A percentile compares a stretch with the other conserved stretches of the same genome.
Evolutionary conservation across 768 basidiomycete genomes (phyloP).

Genomic region (Mycena filopes): DNA sequence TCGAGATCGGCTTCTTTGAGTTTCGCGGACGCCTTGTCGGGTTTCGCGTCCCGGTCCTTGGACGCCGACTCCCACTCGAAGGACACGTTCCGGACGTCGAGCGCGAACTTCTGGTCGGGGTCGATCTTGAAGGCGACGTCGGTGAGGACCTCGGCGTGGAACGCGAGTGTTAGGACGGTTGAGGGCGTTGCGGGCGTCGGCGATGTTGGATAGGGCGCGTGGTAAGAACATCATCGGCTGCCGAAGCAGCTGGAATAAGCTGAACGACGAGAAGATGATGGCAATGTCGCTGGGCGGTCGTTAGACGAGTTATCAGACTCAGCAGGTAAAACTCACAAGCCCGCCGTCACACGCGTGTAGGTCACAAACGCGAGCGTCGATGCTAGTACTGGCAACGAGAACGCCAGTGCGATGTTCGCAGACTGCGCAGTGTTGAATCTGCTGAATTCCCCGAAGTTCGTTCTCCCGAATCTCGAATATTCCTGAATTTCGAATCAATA

Average conservation of each 20-base stretch:
- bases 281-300: slow-evolving; percentile 56
- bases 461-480: slow-evolving; percentile 62
- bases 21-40: slow-evolving; percentile 26
- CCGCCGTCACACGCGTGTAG: slow-evolving; percentile 64
- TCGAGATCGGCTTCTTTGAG: slow-evolving; percentile 32
- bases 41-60: slow-evolving; percentile 6
- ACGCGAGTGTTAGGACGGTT: slow-evolving; percentile 59
- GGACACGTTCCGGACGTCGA: slow-evolving; percentile 62
- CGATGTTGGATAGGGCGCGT: slow-evolving; percentile 67
- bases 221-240: slow-evolving; percentile 78
- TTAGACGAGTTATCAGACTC: too few relatives aligned
- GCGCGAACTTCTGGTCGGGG: slow-evolving; percentile 54
- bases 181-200: slow-evolving; percentile 74
- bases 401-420: slow-evolving; percentile 66
- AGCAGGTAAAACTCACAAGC: slow-evolving; percentile 43
- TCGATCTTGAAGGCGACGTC: slow-evolving; percentile 57
- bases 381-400: slow-evolving; percentile 70
- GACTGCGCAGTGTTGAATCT: slow-evolving; percentile 71
- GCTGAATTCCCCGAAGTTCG: slow-evolving; percentile 66
- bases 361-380: slow-evolving; percentile 75
- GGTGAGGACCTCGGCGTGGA: slow-evolving; percentile 63
- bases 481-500: too few relatives aligned
- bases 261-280: slow-evolving; percentile 73
- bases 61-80: slow-evolving; percentile 70
- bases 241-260: slow-evolving; percentile 71